These are phyloP conservation scores for Spirogloea muscicola DNA, from an alignment of 139 green algal species.

Conservation along the genomic window DNA sequence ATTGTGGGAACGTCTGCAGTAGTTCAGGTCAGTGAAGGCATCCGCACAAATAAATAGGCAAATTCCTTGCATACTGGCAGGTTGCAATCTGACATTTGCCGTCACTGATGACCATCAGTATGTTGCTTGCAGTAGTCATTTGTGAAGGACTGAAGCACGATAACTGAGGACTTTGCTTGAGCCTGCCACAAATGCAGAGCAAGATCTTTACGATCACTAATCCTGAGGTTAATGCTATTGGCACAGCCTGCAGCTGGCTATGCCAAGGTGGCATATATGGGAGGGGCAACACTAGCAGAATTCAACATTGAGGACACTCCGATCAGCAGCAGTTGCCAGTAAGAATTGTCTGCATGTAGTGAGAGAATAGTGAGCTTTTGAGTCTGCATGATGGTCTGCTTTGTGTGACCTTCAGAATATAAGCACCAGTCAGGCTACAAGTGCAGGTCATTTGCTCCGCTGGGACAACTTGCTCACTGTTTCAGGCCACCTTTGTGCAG, in stretches of 20 bases:
- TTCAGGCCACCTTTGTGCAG: too few relatives aligned
- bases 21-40: conserved; percentile 46
- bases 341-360: too few relatives aligned
- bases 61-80: not conserved
- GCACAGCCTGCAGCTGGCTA: conserved; percentile 53
- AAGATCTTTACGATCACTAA: not conserved
- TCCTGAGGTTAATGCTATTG: not conserved
- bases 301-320: conserved; percentile 57
- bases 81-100: not conserved
- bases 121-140: not conserved
- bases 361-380: too few relatives aligned
- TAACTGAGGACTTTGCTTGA: not conserved
- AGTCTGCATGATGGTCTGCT: too few relatives aligned
- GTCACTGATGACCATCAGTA: not conserved
- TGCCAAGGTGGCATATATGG: conserved; percentile 35
- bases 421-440: too few relatives aligned
- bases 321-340: too few relatives aligned
- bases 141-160: not conserved
- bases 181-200: not conserved
- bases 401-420: too few relatives aligned
- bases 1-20: conserved; percentile 55
- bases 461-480: too few relatives aligned
- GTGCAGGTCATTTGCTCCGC: too few relatives aligned
- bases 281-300: conserved; percentile 54
- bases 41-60: not conserved